These are phyloP conservation scores for Globisporangium iwayamae DNA, from an alignment of 352 stramenopile species.

Conservation along the genomic window DNA sequence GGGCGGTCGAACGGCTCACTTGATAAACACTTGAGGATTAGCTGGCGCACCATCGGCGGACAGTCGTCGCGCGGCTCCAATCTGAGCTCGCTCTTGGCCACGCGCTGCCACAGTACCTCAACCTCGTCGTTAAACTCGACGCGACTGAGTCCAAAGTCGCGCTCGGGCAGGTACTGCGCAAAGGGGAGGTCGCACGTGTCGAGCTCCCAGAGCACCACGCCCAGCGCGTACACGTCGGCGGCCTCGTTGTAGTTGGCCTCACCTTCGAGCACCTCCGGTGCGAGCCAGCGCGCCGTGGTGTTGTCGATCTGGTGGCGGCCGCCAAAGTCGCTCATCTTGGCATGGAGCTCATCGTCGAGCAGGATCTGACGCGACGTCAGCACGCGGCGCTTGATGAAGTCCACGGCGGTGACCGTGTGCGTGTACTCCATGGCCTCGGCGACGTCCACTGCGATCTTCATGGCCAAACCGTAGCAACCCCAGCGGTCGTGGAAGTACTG, in stretches of 20 bases:
- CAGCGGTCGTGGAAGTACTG: slow-evolving; percentile 1
- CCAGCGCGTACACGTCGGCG: slow-evolving; percentile 29
- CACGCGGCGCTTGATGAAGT: slow-evolving; percentile 15
- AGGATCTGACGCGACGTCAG: slow-evolving; percentile 30
- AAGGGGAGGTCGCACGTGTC: slow-evolving; percentile 15
- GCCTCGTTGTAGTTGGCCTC: slow-evolving; percentile 20
- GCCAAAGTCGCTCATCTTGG: slow-evolving; percentile 30
- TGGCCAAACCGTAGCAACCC: neutral
- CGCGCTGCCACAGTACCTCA: slow-evolving; percentile 12
- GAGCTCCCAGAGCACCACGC: slow-evolving; percentile 26
- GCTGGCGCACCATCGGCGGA: neutral
- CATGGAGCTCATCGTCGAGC: slow-evolving; percentile 14
- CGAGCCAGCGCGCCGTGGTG: slow-evolving; percentile 13
- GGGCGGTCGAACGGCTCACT: slow-evolving; percentile 15
- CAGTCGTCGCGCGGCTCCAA: slow-evolving; percentile 6
- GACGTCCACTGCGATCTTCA: slow-evolving; percentile 24
- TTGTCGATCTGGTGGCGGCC: slow-evolving; percentile 12
- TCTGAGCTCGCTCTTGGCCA: slow-evolving; percentile 10
- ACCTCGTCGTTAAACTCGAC: slow-evolving; percentile 9
- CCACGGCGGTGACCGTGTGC: slow-evolving; percentile 17
- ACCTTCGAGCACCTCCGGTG: slow-evolving; percentile 23
- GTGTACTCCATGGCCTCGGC: slow-evolving; percentile 24
- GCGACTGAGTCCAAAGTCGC: slow-evolving; percentile 16
- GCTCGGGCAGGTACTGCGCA: slow-evolving; percentile 9
- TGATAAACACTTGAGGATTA: slow-evolving; percentile 18